Base-by-base conservation (phyloP, 768 basidiomycete species). In the Cystofilobasidium capitatum region DNA sequence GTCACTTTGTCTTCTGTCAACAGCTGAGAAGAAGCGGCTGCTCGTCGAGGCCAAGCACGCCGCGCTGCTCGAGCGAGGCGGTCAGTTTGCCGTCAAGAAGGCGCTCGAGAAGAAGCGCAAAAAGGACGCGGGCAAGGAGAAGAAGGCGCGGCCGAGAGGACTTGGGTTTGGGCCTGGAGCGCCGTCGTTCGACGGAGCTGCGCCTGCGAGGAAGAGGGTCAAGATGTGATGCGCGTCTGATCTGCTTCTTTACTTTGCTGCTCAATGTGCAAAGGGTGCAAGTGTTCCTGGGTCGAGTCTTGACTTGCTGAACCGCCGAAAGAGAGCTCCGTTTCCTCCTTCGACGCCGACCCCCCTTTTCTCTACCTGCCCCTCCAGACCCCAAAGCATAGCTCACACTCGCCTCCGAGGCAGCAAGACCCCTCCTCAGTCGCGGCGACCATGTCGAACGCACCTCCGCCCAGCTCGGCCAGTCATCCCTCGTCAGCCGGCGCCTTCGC, bases 81-180 rank as follows among this genome's bases (percentile, higher is more conserved):
- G 93, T 10, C 85, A 83, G 71, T 78, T 81, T 4, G 89, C 90
- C 0, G 88, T 93, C 62, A 89, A 87, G 75, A 91, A 87, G 77
- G 89, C 84, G 7, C 85, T 94, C 35, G 89, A 89, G 72, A 93
- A 88, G 82, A 91, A 85, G 76, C 85, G 88, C 77, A 89, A 84
- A 76, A 94, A 92, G 80, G 79, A 86, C 24, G 82, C 82, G 60
- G 89, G 91, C 77, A 91, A 88, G 76, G 92, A 94, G 80, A 94
- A 93, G 78, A 87, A 84, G 73, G 85, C 82, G 65, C 80, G 90
- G 62, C 92, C 92, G 16, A n/a, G 68, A 6, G 66, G 66, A 29
- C 61, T 68, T 3, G 66, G 47, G 3, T 66, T 66, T 17, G 65
- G 65, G 4, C 42, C 55, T 49, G 13, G 17, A 17, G 10, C 8